Conservation (phyloP, 495 filamentous ascomycete genomes). For the Tuber brumale region DNA sequence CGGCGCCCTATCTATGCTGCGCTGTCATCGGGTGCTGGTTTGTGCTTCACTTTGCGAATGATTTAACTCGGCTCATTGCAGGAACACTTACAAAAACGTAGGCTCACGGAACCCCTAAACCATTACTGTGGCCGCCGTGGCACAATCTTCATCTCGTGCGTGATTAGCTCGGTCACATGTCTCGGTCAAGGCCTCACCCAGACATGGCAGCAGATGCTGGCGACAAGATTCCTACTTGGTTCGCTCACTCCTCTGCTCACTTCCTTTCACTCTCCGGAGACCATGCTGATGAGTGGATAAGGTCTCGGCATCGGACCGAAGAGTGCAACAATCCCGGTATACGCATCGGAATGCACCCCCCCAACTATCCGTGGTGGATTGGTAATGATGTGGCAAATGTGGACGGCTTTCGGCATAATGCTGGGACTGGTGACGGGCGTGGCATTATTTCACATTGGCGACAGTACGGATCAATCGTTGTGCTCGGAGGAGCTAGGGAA, state of each 20-base stretch:
- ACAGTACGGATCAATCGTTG: slow-evolving; percentile 45
- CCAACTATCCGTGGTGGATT: slow-evolving; percentile 65
- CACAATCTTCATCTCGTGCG: slow-evolving; percentile 58
- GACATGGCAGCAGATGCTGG: slow-evolving; percentile 59
- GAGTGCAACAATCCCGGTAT: slow-evolving; percentile 69
- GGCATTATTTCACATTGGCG: slow-evolving; percentile 58
- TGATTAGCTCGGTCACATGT: slow-evolving; percentile 59
- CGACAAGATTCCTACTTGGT: slow-evolving; percentile 41
- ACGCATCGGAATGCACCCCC: slow-evolving; percentile 68
- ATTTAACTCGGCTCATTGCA: not conserved
- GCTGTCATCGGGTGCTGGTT: slow-evolving; percentile 76
- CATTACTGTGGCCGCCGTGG: slow-evolving; percentile 53
- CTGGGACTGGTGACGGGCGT: slow-evolving; percentile 63
- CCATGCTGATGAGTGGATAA: slow-evolving; percentile 52
- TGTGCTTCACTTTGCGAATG: not conserved
- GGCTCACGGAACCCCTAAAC: slow-evolving; percentile 61
- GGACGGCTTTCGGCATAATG: slow-evolving; percentile 77
- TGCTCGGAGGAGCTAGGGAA: not conserved
- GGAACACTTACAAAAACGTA: not conserved
- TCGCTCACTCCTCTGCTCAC: slow-evolving; percentile 54
- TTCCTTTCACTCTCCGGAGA: slow-evolving; percentile 52
- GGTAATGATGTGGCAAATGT: slow-evolving; percentile 78
- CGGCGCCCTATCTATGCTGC: slow-evolving; percentile 66
- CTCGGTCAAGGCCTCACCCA: slow-evolving; percentile 68
- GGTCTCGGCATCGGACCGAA: slow-evolving; percentile 70